Base-by-base conservation (phyloP, 2,329 filamentous ascomycete genomes). In the Fusarium sp. region DNA sequence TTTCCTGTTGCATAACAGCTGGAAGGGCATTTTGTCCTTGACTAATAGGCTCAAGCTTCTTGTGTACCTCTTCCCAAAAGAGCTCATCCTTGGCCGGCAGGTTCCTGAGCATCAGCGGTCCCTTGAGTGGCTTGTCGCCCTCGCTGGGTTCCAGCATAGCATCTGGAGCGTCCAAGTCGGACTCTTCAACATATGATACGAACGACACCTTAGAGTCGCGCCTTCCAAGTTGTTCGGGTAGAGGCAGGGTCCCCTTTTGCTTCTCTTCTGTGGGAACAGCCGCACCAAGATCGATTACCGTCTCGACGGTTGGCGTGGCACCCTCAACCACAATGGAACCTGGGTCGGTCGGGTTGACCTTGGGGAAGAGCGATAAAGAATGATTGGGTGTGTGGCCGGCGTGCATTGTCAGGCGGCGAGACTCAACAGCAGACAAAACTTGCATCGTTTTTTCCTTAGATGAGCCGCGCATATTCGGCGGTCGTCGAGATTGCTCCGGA, bases 341-440 rank as follows among this genome's bases (percentile, higher is more conserved):
- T 26, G 73, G 64, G 13, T 77, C 80, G 3, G 83, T 84, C 14
- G 81, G 81, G 10, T 79, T 78, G 45, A 81, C 78, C 11, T 83
- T 85, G 7, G 81, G 80, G 17, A 88, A 77, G 3, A 84, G 76
- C 6, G 87, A 88, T 13, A 88, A 78, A 1, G 87, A 88, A 73
- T 89, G 87, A 51, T 84, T 89, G 8, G 88, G 88, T 3, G 88
- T 90, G 75, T 90, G 88, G 2, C 88, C 88, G 20, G 88, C 88
- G 75, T 90, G 85, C 83, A 90, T 87, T 1, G 83, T 88, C 40
- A 89, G 82, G 44, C 88, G 82, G 49, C 79, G 81, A 43, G 81
- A 80, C 71, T 85, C 87, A 7, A 83, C 80, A 9, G 83, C 84
- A 24, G 80, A 80, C 36, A 88, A 78, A 10, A 81, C 81, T 65